A percentile compares a stretch with the other conserved stretches of the same genome.
These are phyloP conservation scores for Hysterangium stoloniferum DNA, from an alignment of 768 basidiomycete species.

Conservation along the genomic window DNA sequence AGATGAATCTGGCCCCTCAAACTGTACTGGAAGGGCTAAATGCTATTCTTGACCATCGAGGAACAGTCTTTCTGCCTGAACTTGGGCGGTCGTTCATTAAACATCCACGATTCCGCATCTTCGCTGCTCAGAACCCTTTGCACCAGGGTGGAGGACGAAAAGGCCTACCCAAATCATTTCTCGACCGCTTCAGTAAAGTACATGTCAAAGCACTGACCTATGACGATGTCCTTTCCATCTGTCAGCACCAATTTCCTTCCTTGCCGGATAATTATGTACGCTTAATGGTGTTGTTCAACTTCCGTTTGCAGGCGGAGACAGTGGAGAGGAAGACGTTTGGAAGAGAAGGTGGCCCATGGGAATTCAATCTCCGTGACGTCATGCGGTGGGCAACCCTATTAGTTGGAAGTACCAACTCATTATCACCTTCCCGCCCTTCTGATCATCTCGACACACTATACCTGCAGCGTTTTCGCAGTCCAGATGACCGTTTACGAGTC, in stretches of 20 bases:
- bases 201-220: conserved; percentile 80
- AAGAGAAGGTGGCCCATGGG: conserved; percentile 85
- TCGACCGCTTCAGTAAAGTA: conserved; percentile 98
- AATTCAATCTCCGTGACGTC: conserved; percentile 94
- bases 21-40: conserved; percentile 96
- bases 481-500: conserved; percentile 47
- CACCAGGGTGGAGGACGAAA: conserved; percentile 96
- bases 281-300: conserved; percentile 80
- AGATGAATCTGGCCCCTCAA: conserved; percentile 98
- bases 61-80: conserved; percentile 91
- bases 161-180: conserved; percentile 93
- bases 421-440: conserved; percentile 38
- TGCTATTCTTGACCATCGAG: conserved; percentile 91
- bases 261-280: conserved; percentile 46
- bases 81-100: conserved; percentile 80
- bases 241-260: conserved; percentile 61
- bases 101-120: conserved; percentile 93
- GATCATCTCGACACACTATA: conserved; percentile 69
- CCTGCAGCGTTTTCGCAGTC: conserved; percentile 75
- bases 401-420: conserved; percentile 16
- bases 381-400: conserved; percentile 72
- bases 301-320: conserved; percentile 58
- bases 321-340: conserved; percentile 60
- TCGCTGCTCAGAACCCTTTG: conserved; percentile 95
- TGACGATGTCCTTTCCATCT: conserved; percentile 72